Conservation (phyloP, 2,329 filamentous ascomycete genomes). For the Hypoxylon sp. region DNA sequence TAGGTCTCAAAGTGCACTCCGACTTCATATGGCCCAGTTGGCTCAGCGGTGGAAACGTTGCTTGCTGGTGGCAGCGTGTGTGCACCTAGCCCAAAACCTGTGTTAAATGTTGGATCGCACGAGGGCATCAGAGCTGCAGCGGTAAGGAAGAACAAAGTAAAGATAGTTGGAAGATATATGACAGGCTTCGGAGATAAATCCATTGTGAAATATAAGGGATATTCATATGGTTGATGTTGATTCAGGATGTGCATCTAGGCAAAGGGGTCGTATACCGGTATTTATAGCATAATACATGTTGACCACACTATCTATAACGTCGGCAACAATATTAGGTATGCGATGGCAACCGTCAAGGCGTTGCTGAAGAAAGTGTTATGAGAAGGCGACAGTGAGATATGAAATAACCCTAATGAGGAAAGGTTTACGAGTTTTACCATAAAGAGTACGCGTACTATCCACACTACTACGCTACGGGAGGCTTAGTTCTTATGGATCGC, state of each 20-base stretch:
- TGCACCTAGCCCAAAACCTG: conserved; percentile 30
- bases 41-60: conserved; percentile 33
- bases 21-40: conserved; percentile 27
- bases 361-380: not conserved
- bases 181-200: not conserved
- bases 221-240: not conserved
- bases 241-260: not conserved
- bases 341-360: not conserved
- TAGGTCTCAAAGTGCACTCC: not conserved
- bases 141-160: not conserved
- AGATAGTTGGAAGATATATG: not conserved
- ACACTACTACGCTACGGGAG: not conserved
- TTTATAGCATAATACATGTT: not conserved
- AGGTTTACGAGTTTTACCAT: not conserved
- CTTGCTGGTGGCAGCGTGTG: conserved; percentile 22
- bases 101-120: conserved; percentile 11
- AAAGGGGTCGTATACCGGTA: not conserved
- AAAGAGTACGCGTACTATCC: not conserved
- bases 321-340: not conserved
- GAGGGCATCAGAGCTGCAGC: not conserved
- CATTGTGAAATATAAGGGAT: not conserved
- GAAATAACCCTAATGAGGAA: not conserved
- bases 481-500: not conserved
- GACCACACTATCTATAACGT: not conserved
- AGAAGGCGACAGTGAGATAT: not conserved